Base-by-base conservation (phyloP, 805 yeast species). In the Tetrapisispora phaffii region DNA sequence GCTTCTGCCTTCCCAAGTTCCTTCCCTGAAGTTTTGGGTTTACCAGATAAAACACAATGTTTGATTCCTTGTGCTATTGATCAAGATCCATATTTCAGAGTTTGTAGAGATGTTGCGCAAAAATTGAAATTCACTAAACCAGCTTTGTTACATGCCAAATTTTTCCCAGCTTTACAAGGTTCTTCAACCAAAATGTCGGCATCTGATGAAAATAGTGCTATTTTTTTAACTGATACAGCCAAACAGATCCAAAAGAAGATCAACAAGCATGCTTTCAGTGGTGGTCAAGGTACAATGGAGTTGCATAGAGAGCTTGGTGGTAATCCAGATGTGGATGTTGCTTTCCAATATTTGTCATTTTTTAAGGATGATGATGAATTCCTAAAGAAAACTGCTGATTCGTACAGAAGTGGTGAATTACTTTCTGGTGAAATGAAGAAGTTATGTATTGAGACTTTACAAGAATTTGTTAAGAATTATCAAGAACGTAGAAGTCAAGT, bases 61-160 rank as follows among this genome's bases (percentile, higher is more conserved):
- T 73, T 93, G 65, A 93, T 93, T 65, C 98, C 98, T 34, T 93
- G 98, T 74, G 98, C 98, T 40, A 93, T 93, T 63, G 98, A 93
- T 65, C 98, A 90, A 72, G 98, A 93, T 66, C 97, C 98, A 26
- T 93, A 93, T 67, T 93, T 93, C 73, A 77, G 98, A 68, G 94
- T 93, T 20, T 86, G 96, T 67, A 77, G 98, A 69, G 98, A 93
- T 64, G 98, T 93, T 53, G 97, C 98, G 10, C 88, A 81, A 59
- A 93, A 90, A 67, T 76, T 93, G 63, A 84, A 82, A 66, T 94
- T 76, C 63, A 71, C 88, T 50, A 93, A 93, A 68, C 97, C 97
- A 17, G 79, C 96, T 9, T 75, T 93, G 62, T 73, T 93, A 51
- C 97, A 93, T 67, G 81, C 98, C 44, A 83, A 85, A 66, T 93